phyloP scores from a whole-genome alignment of 805 yeast genomes.

The Pichia thaimueangensis region DNA sequence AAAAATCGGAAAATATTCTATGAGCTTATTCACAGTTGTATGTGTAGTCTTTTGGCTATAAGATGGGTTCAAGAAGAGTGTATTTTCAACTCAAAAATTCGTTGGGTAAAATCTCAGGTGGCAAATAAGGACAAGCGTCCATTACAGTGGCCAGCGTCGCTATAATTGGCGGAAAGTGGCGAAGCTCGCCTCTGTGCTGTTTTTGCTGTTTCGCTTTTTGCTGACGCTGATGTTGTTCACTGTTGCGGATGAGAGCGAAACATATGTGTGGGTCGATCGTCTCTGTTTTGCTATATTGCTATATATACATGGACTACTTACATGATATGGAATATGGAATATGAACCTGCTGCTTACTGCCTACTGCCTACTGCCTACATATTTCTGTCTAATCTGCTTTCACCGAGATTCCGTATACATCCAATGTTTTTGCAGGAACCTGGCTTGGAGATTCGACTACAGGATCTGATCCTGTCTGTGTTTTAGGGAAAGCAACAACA shows the following conservation, averaged over 20 bases:
- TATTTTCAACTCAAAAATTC: too few species aligned
- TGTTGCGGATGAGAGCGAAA: too few species aligned
- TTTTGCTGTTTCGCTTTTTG: too few species aligned
- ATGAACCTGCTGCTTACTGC: too few species aligned
- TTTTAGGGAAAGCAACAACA: constrained; percentile 95
- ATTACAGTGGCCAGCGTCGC: neutral
- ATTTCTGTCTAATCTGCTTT: neutral
- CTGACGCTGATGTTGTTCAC: too few species aligned
- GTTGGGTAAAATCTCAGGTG: constrained; percentile 2
- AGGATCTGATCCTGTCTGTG: constrained; percentile 78
- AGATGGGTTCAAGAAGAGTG: too few species aligned
- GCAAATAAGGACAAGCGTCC: constrained; percentile 2
- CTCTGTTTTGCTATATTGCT: too few species aligned
- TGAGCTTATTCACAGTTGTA: neutral
- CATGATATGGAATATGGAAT: neutral
- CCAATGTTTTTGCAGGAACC: constrained; percentile 46
- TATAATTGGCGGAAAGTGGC: constrained; percentile 1
- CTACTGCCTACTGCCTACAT: too few species aligned
- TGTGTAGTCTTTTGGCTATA: neutral
- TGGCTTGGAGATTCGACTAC: constrained; percentile 81
- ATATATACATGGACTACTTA: too few species aligned
- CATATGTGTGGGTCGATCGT: too few species aligned
- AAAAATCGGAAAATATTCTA: neutral
- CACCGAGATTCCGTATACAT: constrained; percentile 44
- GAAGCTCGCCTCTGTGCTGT: neutral